phyloP scores from a whole-genome alignment of 345 rosid genomes.

The Eucalyptus erythrocorys region DNA sequence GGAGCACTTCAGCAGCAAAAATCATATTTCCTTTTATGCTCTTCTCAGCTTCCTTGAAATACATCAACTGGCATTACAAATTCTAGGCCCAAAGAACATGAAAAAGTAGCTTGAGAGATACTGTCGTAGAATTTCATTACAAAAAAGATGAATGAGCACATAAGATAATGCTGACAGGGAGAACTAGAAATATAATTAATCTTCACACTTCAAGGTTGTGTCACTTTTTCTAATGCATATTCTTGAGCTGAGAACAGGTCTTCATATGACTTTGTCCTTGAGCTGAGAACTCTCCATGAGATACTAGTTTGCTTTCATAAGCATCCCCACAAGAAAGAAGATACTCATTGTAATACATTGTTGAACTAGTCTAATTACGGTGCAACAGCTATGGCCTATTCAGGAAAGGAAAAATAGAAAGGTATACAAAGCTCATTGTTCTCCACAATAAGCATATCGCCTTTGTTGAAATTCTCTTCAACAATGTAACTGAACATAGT shows the following conservation, averaged over 20 bases:
- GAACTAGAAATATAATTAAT: not conserved
- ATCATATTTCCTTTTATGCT: not conserved
- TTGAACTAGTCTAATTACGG: not conserved
- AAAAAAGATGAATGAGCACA: not conserved
- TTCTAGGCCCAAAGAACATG: not conserved
- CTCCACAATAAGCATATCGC: not conserved
- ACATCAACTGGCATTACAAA: not conserved
- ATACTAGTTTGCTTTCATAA: not conserved
- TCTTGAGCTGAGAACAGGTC: not conserved
- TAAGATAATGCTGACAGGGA: not conserved
- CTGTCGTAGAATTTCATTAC: not conserved
- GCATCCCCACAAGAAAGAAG: not conserved
- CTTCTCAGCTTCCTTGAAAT: not conserved
- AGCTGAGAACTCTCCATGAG: not conserved
- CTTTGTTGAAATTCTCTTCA: not conserved
- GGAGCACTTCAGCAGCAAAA: not conserved
- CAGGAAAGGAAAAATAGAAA: not conserved
- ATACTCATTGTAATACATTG: not conserved
- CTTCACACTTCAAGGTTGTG: not conserved
- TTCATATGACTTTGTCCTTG: not conserved
- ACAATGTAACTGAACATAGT: not conserved
- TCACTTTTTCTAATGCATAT: not conserved
- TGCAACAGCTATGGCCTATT: not conserved
- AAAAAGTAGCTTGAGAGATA: not conserved
- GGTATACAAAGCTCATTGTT: not conserved